Conservation (phyloP, 2,329 filamentous ascomycete species). For the Diaporthe ilicicola region DNA sequence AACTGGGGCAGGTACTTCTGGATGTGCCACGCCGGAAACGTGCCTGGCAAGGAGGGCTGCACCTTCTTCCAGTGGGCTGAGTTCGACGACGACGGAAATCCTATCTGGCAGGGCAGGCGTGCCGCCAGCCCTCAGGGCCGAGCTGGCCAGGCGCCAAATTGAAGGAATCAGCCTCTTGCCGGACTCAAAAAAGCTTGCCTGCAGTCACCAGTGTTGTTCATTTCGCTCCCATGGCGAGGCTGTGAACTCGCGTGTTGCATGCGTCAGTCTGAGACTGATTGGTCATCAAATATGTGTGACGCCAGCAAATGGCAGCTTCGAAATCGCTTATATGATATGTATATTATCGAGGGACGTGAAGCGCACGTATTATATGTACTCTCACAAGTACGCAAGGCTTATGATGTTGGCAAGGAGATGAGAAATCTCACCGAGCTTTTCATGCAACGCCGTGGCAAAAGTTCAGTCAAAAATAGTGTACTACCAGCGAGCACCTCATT, state of each 20-base stretch:
- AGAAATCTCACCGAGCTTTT: not conserved
- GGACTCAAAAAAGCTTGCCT: not conserved
- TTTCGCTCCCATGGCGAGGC: no score
- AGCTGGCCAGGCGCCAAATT: not conserved
- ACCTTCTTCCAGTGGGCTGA: constrained; percentile 85
- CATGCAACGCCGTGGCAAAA: not conserved
- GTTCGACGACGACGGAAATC: constrained; percentile 87
- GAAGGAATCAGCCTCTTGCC: not conserved
- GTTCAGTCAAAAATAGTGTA: not conserved
- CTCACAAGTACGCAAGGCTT: no score
- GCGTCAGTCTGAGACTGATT: not conserved
- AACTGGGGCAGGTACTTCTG: constrained; percentile 84
- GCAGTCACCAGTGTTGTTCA: not conserved
- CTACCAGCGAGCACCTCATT: not conserved
- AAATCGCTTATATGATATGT: not conserved
- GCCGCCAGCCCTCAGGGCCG: not conserved
- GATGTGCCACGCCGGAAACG: constrained; percentile 86
- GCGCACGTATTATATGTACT: no score
- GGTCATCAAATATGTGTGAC: not conserved
- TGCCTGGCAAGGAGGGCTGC: constrained; percentile 75
- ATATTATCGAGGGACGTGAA: not conserved
- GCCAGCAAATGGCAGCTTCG: not conserved
- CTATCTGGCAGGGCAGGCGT: constrained; percentile 60
- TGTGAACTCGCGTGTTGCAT: no score
- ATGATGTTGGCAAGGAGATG: no score